Percentiles rank a stretch among this genome's conserved stretches.
These are phyloP conservation scores for Vitis hybrid DNA, from an alignment of 177 flowering plant species.

Conservation along the genomic window DNA sequence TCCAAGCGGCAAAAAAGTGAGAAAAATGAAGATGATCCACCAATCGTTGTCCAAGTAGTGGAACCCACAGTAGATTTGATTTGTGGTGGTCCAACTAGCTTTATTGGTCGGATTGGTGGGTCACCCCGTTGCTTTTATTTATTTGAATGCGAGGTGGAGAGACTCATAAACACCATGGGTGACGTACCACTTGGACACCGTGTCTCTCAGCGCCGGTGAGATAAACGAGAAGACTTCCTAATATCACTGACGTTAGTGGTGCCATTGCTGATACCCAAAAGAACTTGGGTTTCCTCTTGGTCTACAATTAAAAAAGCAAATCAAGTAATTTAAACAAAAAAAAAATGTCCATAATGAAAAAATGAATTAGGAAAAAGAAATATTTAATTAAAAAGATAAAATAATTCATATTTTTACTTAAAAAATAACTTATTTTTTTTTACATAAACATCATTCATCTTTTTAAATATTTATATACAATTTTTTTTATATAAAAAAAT, in stretches of 20 bases:
- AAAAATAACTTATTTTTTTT: too few species aligned
- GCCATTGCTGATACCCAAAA: slow-evolving; percentile 79
- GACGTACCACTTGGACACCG: slow-evolving; percentile 63
- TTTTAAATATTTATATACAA: too few species aligned
- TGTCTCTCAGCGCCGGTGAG: slow-evolving; percentile 66
- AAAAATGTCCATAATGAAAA: not conserved
- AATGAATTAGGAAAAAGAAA: not conserved
- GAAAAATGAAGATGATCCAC: not conserved
- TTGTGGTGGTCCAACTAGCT: not conserved
- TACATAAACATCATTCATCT: too few species aligned
- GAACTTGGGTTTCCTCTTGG: slow-evolving; percentile 49
- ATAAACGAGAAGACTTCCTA: slow-evolving; percentile 65
- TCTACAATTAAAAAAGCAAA: slow-evolving; percentile 29
- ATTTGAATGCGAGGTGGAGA: not conserved
- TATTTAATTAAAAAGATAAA: too few species aligned
- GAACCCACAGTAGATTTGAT: not conserved
- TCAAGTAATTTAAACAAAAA: not conserved
- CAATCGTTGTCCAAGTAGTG: not conserved
- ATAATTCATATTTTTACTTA: too few species aligned
- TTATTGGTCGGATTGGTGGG: slow-evolving; percentile 8
- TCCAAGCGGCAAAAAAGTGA: not conserved
- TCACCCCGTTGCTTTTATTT: not conserved
- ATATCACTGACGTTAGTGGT: slow-evolving; percentile 54
- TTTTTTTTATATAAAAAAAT: too few species aligned
- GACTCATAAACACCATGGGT: not conserved